phyloP scores from a whole-genome alignment of 2,329 filamentous ascomycete species.

The Alternaria solani region DNA sequence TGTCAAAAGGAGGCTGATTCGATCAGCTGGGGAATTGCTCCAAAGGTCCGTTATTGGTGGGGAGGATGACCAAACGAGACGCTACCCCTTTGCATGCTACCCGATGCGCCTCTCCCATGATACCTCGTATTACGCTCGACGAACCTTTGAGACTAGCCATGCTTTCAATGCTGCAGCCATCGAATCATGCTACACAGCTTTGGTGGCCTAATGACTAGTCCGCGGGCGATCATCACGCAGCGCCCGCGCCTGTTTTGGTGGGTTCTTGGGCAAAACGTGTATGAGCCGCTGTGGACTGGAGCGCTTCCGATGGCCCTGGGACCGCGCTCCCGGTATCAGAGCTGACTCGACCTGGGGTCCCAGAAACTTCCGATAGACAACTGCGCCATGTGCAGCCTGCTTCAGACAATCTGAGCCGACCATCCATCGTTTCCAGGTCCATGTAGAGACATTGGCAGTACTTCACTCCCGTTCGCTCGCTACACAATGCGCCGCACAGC shows the following conservation, averaged over 20 bases:
- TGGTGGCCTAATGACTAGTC: constrained; percentile 14
- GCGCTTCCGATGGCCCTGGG: constrained; percentile 1
- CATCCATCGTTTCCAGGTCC: background rate
- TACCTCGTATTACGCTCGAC: constrained; percentile 22
- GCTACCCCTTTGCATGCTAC: constrained; percentile 17
- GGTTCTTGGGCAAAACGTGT: constrained; percentile 3
- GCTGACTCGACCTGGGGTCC: background rate
- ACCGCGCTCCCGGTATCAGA: constrained; percentile 1
- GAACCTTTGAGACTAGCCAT: constrained; percentile 4
- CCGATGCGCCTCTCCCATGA: constrained; percentile 17
- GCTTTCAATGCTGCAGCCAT: constrained; percentile 4
- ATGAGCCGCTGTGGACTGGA: background rate
- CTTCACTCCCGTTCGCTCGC: constrained; percentile 10
- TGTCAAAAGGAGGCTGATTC: constrained; percentile 17
- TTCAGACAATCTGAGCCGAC: background rate
- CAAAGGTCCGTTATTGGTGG: constrained; percentile 20
- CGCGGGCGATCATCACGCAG: background rate
- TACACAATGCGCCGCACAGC: constrained; percentile 33
- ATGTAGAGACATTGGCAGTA: background rate
- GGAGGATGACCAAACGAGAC: background rate
- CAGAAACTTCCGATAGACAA: background rate
- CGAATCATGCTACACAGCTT: constrained; percentile 8
- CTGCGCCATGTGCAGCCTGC: constrained; percentile 3
- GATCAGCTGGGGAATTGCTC: constrained; percentile 12
- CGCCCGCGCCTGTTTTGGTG: background rate